Evolutionary conservation across 441 rosid genomes (phyloP), one percentile per base, ranked within the genome.

Genomic region (Corymbia calophylla): DNA sequence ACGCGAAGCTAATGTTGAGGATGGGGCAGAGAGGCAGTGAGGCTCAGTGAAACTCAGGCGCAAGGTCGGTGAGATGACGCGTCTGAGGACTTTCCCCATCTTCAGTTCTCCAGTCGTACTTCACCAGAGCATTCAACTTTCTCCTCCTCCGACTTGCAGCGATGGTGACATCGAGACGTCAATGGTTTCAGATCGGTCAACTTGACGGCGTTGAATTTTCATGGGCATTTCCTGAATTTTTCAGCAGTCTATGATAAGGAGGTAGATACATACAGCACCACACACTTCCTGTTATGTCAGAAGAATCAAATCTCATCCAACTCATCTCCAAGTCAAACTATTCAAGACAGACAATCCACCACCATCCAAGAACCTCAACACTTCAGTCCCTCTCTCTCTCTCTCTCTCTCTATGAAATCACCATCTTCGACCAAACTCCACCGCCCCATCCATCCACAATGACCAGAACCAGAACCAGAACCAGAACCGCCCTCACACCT

Each of bases 181-280:
- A 39, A 39, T 39, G 44, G 44, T 39, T 39, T 39, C 44, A 6
- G 44, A 35, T 23, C 15, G 91, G 92, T 89, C 93, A 91, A 90
- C 64, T 86, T 86, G 87, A 53, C 56, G 48, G 4, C 7, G 81
- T 35, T 88, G 55, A 84, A 62, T 82, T 87, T 87, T 39, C 44
- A 39, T 39, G 44, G 44, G 44, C 44, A 39, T 39, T 39, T 39
- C 44, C 44, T 39, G 44, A 5, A 39, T 39, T 39, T 39, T 88
- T 93, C 93, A 94, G 91, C 86, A 16, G 92, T 90, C 93, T n/a
- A 88, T 87, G 55, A 86, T 91, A 18, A 21, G 64, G 64, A 39
- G 87, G 80, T 39, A 39, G 91, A 66, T n/a, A 9, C 7, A 5
- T 14, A 4, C 1, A 1, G 5, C 10, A 87, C 35, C 16, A 82